Conservation (phyloP, 2,329 filamentous ascomycete genomes). For the Ophiostoma himal-ulmi region DNA sequence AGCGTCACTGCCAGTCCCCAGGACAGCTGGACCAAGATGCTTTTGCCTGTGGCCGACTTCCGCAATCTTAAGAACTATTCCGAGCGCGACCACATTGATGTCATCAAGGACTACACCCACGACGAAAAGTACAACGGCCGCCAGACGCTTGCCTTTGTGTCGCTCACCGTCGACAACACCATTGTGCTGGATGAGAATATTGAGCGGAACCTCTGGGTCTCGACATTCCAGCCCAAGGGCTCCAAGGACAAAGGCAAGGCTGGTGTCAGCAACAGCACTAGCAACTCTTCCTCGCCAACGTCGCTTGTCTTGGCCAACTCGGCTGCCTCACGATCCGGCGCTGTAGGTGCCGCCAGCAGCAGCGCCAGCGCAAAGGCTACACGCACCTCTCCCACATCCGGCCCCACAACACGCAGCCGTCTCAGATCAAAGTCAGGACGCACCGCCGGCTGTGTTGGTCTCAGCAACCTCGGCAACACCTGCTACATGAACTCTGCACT, state of each 20-base stretch:
- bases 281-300: conserved; percentile 41
- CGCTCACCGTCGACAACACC: conserved; percentile 65
- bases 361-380: conserved; percentile 49
- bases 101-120: conserved; percentile 60
- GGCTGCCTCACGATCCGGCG: conserved; percentile 27
- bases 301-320: conserved; percentile 58
- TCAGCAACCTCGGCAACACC: conserved; percentile 90
- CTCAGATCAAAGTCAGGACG: conserved; percentile 63
- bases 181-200: conserved; percentile 80
- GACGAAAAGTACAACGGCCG: conserved; percentile 74
- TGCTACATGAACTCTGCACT: conserved; percentile 99
- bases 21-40: conserved; percentile 41
- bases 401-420: conserved; percentile 64
- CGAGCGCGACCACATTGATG: conserved; percentile 57
- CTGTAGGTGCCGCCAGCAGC: conserved; percentile 22
- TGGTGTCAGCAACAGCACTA: conserved; percentile 29
- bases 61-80: conserved; percentile 54
- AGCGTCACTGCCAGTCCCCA: conserved; percentile 23
- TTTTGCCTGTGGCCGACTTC: conserved; percentile 60
- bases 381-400: conserved; percentile 61
- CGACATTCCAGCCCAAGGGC: conserved; percentile 38
- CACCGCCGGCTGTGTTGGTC: conserved; percentile 69
- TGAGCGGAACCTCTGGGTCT: conserved; percentile 53
- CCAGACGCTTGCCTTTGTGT: conserved; percentile 58
- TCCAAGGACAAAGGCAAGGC: conserved; percentile 28